phyloP scores from a whole-genome alignment of 306 rosid genomes.

The Trifolium repens region DNA sequence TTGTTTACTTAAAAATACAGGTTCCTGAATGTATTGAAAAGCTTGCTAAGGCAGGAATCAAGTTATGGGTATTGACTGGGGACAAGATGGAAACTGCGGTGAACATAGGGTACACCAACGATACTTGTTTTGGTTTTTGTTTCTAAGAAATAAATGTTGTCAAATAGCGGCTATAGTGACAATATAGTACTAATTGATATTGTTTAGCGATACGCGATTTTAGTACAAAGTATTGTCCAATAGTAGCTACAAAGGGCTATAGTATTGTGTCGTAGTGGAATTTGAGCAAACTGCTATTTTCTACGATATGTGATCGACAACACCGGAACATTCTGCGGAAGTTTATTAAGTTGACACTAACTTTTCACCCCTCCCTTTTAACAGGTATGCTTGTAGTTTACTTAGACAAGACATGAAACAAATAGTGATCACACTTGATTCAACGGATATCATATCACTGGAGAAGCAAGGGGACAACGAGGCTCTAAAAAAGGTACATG shows the following conservation, averaged over 20 bases:
- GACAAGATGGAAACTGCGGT: slow-evolving; percentile 97
- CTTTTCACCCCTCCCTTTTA: not conserved
- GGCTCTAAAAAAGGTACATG: slow-evolving; percentile 58
- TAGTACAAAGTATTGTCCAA: not conserved
- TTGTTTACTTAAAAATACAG: slow-evolving; percentile 54
- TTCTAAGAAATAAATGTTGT: not conserved
- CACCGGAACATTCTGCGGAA: slow-evolving; percentile 5
- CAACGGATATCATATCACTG: slow-evolving; percentile 64
- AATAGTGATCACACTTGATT: slow-evolving; percentile 74
- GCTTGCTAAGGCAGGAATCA: slow-evolving; percentile 77
- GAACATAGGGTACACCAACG: slow-evolving; percentile 69
- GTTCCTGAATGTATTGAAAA: slow-evolving; percentile 84
- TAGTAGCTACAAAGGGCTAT: not conserved
- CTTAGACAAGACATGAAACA: slow-evolving; percentile 77
- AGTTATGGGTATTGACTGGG: slow-evolving; percentile 93
- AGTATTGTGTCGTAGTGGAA: not conserved
- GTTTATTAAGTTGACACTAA: slow-evolving; percentile 29
- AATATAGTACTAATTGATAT: not conserved
- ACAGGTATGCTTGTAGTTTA: slow-evolving; percentile 87
- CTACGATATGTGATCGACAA: not conserved
- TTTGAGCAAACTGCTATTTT: not conserved
- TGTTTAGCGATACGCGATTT: not conserved
- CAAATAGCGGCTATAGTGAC: not conserved
- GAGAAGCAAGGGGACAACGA: slow-evolving; percentile 72
- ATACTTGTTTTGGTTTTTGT: slow-evolving; percentile 24